Conservation (phyloP, 331 rosid species). For the Stylosanthes scabra region DNA sequence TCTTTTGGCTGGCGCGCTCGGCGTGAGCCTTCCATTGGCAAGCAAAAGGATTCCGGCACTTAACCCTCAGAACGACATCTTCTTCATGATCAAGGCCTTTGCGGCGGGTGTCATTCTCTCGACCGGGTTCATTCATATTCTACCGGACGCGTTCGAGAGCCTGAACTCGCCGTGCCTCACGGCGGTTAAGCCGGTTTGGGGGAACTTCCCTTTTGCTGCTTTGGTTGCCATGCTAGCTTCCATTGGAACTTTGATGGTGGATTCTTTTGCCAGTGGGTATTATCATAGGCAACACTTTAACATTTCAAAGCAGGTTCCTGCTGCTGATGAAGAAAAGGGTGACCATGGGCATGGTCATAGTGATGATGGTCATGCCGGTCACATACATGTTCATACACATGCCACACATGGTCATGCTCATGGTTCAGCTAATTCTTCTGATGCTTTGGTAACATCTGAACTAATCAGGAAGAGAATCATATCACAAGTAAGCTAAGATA, state of each 20-base stretch:
- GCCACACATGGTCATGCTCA: slow-evolving; percentile 78
- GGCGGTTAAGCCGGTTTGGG: slow-evolving; percentile 58
- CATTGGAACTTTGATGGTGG: slow-evolving; percentile 68
- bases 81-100: slow-evolving; percentile 77
- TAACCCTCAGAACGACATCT: slow-evolving; percentile 58
- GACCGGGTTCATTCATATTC: slow-evolving; percentile 76
- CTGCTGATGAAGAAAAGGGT: slow-evolving; percentile 50
- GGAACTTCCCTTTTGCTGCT: slow-evolving; percentile 59
- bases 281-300: slow-evolving; percentile 59
- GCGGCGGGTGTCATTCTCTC: slow-evolving; percentile 82
- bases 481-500: slow-evolving; percentile 59
- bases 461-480: slow-evolving; percentile 64
- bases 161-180: slow-evolving; percentile 62
- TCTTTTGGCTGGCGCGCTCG: slow-evolving; percentile 68
- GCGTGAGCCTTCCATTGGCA: slow-evolving; percentile 66
- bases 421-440: slow-evolving; percentile 51
- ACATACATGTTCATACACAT: slow-evolving; percentile 66
- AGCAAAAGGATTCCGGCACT: slow-evolving; percentile 63
- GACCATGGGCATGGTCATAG: slow-evolving; percentile 64
- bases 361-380: slow-evolving; percentile 36
- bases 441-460: slow-evolving; percentile 26
- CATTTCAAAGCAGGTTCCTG: slow-evolving; percentile 47
- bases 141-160: slow-evolving; percentile 69
- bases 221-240: slow-evolving; percentile 73
- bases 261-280: slow-evolving; percentile 63